A percentile compares a stretch with the other conserved stretches of the same genome.
phyloP scores from a whole-genome alignment of 78 protist species.

The Polysphondylium violaceum region DNA sequence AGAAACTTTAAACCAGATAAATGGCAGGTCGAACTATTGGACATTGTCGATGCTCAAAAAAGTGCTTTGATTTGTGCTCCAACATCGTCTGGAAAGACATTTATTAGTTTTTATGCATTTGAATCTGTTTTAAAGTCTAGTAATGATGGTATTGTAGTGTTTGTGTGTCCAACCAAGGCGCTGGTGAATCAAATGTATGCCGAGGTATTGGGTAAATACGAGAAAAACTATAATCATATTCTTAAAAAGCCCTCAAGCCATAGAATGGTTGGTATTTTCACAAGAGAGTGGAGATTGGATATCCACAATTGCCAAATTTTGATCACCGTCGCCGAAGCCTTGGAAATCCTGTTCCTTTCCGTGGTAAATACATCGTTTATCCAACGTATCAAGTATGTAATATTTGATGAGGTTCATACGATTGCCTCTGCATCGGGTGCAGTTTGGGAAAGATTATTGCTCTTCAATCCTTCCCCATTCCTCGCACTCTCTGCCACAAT shows the following conservation, averaged over 20 bases:
- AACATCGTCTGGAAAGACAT: constrained; percentile 95
- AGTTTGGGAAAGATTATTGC: constrained; percentile 89
- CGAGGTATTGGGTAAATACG: constrained; percentile 64
- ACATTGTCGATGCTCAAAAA: constrained; percentile 84
- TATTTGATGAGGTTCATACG: constrained; percentile 95
- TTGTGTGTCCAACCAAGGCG: constrained; percentile 93
- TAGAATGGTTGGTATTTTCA: constrained; percentile 62
- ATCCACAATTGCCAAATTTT: constrained; percentile 74
- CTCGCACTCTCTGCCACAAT: constrained; percentile 96
- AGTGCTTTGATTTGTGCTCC: constrained; percentile 90
- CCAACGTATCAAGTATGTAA: constrained; percentile 79
- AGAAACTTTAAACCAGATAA: constrained; percentile 88
- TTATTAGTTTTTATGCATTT: constrained; percentile 89
- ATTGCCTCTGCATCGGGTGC: constrained; percentile 74
- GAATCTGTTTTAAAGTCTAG: constrained; percentile 59
- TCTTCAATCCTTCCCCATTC: constrained; percentile 83
- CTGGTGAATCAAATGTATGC: constrained; percentile 89
- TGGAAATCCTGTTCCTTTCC: constrained; percentile 70
- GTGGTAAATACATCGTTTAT: constrained; percentile 54
- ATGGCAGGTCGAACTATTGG: constrained; percentile 93
- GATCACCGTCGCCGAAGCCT: constrained; percentile 77
- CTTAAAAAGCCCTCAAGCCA: constrained; percentile 6
- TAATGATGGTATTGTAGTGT: constrained; percentile 85
- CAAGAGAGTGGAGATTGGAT: constrained; percentile 54
- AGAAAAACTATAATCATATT: constrained; percentile 6